Base-by-base conservation (phyloP, 2,329 filamentous ascomycete species). In the Clarireedia hainanense region DNA sequence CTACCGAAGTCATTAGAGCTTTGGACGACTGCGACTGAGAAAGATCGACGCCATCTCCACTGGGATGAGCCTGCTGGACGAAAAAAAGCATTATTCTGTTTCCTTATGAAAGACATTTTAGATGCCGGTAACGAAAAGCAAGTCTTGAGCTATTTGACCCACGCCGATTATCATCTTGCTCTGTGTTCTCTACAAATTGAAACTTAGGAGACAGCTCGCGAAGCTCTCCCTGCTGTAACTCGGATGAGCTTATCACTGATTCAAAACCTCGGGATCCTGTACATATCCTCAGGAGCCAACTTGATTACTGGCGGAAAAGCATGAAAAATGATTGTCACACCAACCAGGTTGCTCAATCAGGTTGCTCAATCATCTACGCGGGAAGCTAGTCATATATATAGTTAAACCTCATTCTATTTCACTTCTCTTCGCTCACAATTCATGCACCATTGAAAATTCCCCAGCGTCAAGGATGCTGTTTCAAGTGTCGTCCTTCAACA, bases 21-120 rank as follows among this genome's bases (percentile, higher is more conserved):
- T 10, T 53, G 50, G 42, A 47, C 17, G 1, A 30, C 30, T 14
- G 23, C 50, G 5, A 53, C 27, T 6, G 50, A 53, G 14, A 43
- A 53, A 20, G 50, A 53, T n/a, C 34, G 50, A 5, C 50, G 50
- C 7, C 36, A 6, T 37, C 50, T 53, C 24, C 50, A 53, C 20
- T 53, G 42, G 50, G 9, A 53, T 15, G 50, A 47, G 20, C 30
- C 50, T 37, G 30, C 42, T 26, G 50, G 50, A 15, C 50, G 50
- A 14, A 30, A 53, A n/a, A 53, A 53, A 15, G 50, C 42, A n/a
- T 10, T 47, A 14, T 53, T 53, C n/a, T 53, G 50, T 23, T 53
- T 53, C 20, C 42, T 53, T 4, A 36, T 53, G 42, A 20, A 42
- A 17, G 50, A 53, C 26, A 39, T 53, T 9, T 12, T 53, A 37